A percentile compares a stretch with the other conserved stretches of the same genome.
These are phyloP conservation scores for Petunia hybrid DNA, from an alignment of 305 asterid species.

Conservation along the genomic window DNA sequence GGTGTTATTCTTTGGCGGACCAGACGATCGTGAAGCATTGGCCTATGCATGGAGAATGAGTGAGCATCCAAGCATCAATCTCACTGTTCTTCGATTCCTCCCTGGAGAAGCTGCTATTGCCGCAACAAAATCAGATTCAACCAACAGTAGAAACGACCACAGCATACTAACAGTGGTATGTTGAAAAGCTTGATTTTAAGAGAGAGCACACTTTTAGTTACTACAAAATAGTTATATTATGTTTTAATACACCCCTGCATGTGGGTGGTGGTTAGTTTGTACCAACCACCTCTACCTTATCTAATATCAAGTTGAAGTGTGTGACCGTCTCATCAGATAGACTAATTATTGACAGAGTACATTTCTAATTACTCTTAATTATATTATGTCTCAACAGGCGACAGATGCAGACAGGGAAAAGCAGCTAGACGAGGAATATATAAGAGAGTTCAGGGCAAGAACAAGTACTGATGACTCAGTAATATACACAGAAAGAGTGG, in stretches of 20 bases:
- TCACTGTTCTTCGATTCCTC: conserved; percentile 67
- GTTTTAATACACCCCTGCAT: no score
- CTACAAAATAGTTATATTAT: no score
- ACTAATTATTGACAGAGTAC: no score
- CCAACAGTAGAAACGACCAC: not conserved
- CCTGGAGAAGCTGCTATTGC: conserved; percentile 45
- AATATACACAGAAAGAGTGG: conserved; percentile 53
- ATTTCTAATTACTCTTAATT: no score
- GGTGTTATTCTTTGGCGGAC: conserved; percentile 79
- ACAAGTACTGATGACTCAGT: conserved; percentile 51
- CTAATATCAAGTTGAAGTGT: no score
- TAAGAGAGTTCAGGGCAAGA: conserved; percentile 62
- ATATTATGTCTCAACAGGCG: no score
- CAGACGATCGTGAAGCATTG: conserved; percentile 84
- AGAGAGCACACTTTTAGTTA: no score
- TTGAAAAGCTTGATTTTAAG: no score
- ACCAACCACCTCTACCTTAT: no score
- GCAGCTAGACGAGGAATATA: conserved; percentile 64
- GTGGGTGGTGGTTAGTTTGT: no score
- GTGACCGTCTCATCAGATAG: no score
- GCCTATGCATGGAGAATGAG: conserved; percentile 80
- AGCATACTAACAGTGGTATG: conserved; percentile 26
- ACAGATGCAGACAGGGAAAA: conserved; percentile 62
- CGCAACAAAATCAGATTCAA: not conserved
- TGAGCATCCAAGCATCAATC: conserved; percentile 64